Conservation (phyloP, 495 filamentous ascomycete genomes). For the Astrocystis sublimbata region DNA sequence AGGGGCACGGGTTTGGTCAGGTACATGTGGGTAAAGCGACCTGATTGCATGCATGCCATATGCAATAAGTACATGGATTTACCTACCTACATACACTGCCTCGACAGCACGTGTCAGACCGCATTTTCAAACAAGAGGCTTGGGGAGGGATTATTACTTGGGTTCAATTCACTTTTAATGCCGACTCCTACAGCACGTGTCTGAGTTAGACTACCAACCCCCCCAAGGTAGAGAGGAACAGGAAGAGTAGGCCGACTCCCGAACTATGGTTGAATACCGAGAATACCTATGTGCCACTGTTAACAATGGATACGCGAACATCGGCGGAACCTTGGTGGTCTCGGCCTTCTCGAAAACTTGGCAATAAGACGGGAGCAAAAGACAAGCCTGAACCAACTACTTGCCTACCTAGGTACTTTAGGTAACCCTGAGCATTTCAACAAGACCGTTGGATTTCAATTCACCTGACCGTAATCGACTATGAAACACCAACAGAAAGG, state of each 20-base stretch:
- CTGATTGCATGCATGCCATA: not conserved
- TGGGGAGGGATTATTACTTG: not conserved
- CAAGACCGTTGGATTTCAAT: too few relatives aligned
- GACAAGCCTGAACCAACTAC: not conserved
- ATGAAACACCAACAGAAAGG: too few relatives aligned
- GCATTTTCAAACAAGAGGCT: not conserved
- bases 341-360: not conserved
- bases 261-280: too few relatives aligned
- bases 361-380: not conserved
- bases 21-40: not conserved
- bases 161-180: too few relatives aligned
- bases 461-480: too few relatives aligned
- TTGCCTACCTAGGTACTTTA: not conserved
- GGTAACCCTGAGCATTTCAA: too few relatives aligned
- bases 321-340: conserved; percentile 1
- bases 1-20: not conserved
- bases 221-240: not conserved
- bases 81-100: too few relatives aligned
- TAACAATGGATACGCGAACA: not conserved
- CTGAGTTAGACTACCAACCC: too few relatives aligned
- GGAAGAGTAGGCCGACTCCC: not conserved
- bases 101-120: conserved; percentile 11
- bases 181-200: too few relatives aligned
- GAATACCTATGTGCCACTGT: not conserved
- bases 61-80: too few relatives aligned